Evolutionary conservation across 2,329 filamentous ascomycete species (phyloP).

Genomic region (Septoria petroselini): DNA sequence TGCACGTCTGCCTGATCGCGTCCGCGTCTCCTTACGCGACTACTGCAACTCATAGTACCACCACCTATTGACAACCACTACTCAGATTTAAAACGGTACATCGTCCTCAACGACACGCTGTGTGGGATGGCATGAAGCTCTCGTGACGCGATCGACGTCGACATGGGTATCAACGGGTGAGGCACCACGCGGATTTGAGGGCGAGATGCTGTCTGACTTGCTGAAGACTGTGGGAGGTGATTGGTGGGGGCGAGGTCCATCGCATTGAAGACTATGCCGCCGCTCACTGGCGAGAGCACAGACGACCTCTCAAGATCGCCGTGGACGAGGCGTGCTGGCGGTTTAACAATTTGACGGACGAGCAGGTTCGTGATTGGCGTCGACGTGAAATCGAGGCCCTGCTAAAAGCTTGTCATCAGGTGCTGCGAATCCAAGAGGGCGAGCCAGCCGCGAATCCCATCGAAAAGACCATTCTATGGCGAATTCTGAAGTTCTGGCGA

Average conservation of each 20-base stretch:
- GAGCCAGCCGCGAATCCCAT: conserved; percentile 41
- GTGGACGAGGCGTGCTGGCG: conserved; percentile 47
- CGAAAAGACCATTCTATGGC: conserved; percentile 44
- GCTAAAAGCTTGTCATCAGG: conserved; percentile 19
- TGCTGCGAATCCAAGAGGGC: conserved; percentile 39
- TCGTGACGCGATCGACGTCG: neutral
- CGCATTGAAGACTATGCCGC: conserved; percentile 41
- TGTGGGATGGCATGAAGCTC: neutral
- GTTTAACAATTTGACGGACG: conserved; percentile 43
- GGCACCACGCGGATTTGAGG: neutral
- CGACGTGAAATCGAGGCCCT: neutral
- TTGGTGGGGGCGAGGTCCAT: conserved; percentile 36
- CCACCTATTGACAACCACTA: no score
- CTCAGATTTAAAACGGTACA: no score
- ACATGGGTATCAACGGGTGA: conserved; percentile 24
- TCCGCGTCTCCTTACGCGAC: no score
- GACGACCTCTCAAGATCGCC: conserved; percentile 42
- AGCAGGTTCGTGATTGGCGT: conserved; percentile 15
- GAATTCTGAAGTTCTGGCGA: conserved; percentile 47
- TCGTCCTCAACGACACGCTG: no score
- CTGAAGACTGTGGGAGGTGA: conserved; percentile 39
- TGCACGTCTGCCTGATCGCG: no score
- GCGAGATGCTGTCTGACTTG: conserved; percentile 5
- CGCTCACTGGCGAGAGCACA: conserved; percentile 37
- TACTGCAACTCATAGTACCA: no score